Evolutionary conservation across 148 eudicot species (phyloP).

Genomic region (Arctostaphylos glauca): DNA sequence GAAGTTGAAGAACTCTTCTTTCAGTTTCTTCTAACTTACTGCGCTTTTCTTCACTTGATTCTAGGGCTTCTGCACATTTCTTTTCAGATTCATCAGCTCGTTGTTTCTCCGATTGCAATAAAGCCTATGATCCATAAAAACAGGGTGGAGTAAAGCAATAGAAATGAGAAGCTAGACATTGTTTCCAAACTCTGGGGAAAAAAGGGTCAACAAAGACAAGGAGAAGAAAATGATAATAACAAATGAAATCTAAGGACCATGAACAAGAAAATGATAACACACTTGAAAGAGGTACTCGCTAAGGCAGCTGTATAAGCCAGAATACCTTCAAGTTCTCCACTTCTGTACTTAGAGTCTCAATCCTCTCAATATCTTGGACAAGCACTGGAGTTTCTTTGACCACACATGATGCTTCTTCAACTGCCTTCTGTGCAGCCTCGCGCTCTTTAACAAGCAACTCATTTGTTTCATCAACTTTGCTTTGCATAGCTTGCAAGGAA

Average conservation of each 20-base stretch:
- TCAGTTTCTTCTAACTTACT: slow-evolving; percentile 88
- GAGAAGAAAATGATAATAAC: not conserved
- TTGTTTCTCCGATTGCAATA: slow-evolving; percentile 62
- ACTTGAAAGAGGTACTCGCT: not conserved
- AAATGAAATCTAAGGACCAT: not conserved
- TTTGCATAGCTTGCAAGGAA: slow-evolving; percentile 64
- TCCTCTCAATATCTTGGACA: slow-evolving; percentile 65
- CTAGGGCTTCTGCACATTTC: slow-evolving; percentile 57
- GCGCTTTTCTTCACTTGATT: slow-evolving; percentile 67
- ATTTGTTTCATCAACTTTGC: slow-evolving; percentile 57
- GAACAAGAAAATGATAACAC: not conserved
- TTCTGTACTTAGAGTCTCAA: slow-evolving; percentile 60
- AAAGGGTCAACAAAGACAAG: not conserved
- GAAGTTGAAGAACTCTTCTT: slow-evolving; percentile 82
- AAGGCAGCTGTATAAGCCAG: not conserved
- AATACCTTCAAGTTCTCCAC: slow-evolving; percentile 76
- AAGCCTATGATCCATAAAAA: slow-evolving; percentile 40
- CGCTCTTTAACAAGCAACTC: slow-evolving; percentile 59
- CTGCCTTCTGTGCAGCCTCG: slow-evolving; percentile 57
- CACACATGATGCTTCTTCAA: slow-evolving; percentile 52
- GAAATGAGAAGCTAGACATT: slow-evolving; percentile 8
- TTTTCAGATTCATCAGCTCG: slow-evolving; percentile 76
- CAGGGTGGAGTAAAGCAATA: slow-evolving; percentile 3
- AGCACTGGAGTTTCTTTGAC: slow-evolving; percentile 68
- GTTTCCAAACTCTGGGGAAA: not conserved